Conservation (phyloP, 2,329 filamentous ascomycete species). For the Colletotrichum musae region DNA sequence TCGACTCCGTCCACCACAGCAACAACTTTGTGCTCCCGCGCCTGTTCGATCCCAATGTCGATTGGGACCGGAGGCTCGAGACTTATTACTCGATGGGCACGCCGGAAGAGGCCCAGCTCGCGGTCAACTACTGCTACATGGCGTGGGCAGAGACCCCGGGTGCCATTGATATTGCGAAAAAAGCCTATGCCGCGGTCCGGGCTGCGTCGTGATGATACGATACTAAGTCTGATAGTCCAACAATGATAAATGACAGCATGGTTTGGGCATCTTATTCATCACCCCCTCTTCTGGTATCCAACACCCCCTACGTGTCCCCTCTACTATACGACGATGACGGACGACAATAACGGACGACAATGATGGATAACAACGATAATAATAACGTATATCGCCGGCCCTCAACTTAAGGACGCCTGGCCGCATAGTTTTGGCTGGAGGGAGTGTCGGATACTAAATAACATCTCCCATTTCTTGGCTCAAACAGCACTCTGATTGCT, state of each 20-base stretch:
- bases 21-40: background rate
- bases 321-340: no score
- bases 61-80: background rate
- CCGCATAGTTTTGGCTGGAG: conserved; percentile 10
- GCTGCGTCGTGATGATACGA: background rate
- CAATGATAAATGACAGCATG: no score
- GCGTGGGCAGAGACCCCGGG: conserved; percentile 7
- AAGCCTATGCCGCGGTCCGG: background rate
- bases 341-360: no score
- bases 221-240: no score
- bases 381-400: no score
- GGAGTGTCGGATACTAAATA: no score
- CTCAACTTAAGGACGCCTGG: no score
- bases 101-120: background rate
- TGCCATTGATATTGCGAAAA: conserved; percentile 6
- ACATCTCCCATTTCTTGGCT: conserved; percentile 22
- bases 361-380: no score
- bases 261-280: no score
- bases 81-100: conserved; percentile 2
- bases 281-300: no score
- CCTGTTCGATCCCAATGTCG: background rate
- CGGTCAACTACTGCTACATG: background rate
- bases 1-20: background rate
- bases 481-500: conserved; percentile 12
- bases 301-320: no score